Conservation (phyloP, 2,329 filamentous ascomycete species). For the Ophiostoma australiae region DNA sequence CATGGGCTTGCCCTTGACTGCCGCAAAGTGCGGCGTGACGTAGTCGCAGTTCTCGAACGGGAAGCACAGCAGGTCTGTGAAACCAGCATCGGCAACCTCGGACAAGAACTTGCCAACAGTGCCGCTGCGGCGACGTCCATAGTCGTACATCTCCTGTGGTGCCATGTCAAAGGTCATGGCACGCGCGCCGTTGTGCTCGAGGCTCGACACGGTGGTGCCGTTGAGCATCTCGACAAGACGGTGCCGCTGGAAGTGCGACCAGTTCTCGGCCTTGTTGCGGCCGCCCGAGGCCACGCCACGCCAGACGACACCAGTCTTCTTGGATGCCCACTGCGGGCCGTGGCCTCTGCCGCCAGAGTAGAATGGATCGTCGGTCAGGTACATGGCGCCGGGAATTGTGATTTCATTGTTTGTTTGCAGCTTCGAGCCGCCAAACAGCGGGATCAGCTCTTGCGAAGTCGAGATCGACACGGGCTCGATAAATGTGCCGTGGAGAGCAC, state of each 20-base stretch:
- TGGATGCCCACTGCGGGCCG: conserved; percentile 55
- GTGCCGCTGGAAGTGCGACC: conserved; percentile 66
- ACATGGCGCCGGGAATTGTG: conserved; percentile 58
- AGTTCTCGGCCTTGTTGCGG: conserved; percentile 48
- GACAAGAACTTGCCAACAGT: conserved; percentile 41
- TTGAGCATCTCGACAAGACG: conserved; percentile 67
- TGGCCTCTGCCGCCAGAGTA: conserved; percentile 54
- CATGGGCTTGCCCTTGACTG: conserved; percentile 39
- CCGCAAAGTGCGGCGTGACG: conserved; percentile 36
- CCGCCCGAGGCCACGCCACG: conserved; percentile 62
- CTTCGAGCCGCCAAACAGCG: conserved; percentile 57
- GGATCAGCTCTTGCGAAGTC: conserved; percentile 49
- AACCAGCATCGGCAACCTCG: conserved; percentile 42
- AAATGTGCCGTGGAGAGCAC: conserved; percentile 49
- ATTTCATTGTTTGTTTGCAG: conserved; percentile 57
- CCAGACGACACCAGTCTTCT: conserved; percentile 55
- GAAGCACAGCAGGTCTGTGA: conserved; percentile 41
- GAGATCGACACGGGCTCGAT: conserved; percentile 47
- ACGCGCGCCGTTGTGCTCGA: conserved; percentile 41
- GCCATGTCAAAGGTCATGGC: conserved; percentile 49
- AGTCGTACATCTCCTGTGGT: conserved; percentile 40
- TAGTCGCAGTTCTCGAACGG: conserved; percentile 38
- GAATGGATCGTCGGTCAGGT: conserved; percentile 53
- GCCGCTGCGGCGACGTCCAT: conserved; percentile 34
- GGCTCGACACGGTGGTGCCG: conserved; percentile 49